Evolutionary conservation across 1,284 basidiomycete genomes (phyloP).

Genomic region (Cryptococcus sp.): DNA sequence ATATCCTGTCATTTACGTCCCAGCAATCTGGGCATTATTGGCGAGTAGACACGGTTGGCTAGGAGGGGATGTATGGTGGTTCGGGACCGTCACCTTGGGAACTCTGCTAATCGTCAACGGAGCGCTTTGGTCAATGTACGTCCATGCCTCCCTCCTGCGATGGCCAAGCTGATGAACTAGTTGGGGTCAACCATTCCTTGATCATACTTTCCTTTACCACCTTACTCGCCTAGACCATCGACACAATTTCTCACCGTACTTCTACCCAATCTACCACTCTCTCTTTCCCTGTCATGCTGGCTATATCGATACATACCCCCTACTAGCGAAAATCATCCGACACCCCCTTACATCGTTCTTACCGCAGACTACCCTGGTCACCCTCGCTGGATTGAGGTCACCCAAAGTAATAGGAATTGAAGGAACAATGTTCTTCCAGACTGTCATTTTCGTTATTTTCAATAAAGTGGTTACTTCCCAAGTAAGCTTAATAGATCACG

Average conservation of each 20-base stretch:
- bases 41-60: conserved; percentile 49
- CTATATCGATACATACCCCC: conserved; percentile 42
- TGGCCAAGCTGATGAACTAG: conserved; percentile 49
- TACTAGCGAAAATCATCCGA: conserved; percentile 17
- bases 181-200: conserved; percentile 89
- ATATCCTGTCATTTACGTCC: conserved; percentile 87
- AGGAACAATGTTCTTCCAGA: conserved; percentile 71
- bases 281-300: conserved; percentile 21
- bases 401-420: not conserved
- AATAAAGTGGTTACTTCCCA: conserved; percentile 99
- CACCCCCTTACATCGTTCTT: conserved; percentile 47
- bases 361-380: conserved; percentile 48
- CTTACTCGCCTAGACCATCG: conserved; percentile 85
- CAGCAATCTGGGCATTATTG: conserved; percentile 67
- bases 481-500: conserved; percentile 53
- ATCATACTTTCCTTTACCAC: conserved; percentile 93
- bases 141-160: not conserved
- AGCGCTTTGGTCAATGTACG: conserved; percentile 69
- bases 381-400: conserved; percentile 24
- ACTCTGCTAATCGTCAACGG: conserved; percentile 66
- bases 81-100: conserved; percentile 62
- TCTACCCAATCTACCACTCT: conserved; percentile 82
- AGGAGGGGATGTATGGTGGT: conserved; percentile 60
- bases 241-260: conserved; percentile 98
- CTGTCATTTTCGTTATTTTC: conserved; percentile 83